Base-by-base conservation (phyloP, 1,284 basidiomycete genomes). In the Cryptococcus sp. region DNA sequence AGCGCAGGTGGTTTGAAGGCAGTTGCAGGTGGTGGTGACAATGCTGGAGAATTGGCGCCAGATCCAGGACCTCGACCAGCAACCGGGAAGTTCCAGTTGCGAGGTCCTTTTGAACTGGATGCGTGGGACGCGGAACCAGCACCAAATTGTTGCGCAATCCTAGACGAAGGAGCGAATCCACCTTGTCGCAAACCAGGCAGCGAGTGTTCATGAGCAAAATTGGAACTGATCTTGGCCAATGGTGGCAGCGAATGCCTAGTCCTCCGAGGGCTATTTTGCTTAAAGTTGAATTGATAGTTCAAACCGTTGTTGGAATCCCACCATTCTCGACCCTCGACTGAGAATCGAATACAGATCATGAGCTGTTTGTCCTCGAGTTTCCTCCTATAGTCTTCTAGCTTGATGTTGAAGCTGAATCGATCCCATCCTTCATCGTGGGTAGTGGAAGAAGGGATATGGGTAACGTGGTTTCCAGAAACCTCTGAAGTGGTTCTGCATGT, bases 311-410 rank as follows among this genome's bases (percentile, higher is more conserved):
- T 78, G 41, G 77, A 77, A 56, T 79, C 78, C 78, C 78, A 79
- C 73, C 75, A 78, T 54, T 78, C 77, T 18, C 63, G 57, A 13
- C 75, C 74, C 19, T 73, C 66, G 32, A 77, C 62, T 1, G 74
- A 77, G 70, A 80, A 90, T 28, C 85, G 78, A 3, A 80, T 81
- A 28, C 83, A 88, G 19, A 89, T 76, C 72, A 80, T 83, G 43
- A 91, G 72, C 13, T 81, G 82, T 32, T 85, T 79, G 7, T 83
- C 80, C 34, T 80, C 78, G n/a, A 92, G 77, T 54, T 81, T 82
- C 41, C 79, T 76, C 46, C 82, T 81, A 65, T 88, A 85, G 62
- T 89, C 87, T 57, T 87, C 85, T 28, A 93, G 79, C 48, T 81
- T 83, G 66, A 92, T 83, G 4, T 67, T 60, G 59, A 78, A 78